phyloP scores from a whole-genome alignment of 768 basidiomycete genomes.

The Dentipellis fragilis region DNA sequence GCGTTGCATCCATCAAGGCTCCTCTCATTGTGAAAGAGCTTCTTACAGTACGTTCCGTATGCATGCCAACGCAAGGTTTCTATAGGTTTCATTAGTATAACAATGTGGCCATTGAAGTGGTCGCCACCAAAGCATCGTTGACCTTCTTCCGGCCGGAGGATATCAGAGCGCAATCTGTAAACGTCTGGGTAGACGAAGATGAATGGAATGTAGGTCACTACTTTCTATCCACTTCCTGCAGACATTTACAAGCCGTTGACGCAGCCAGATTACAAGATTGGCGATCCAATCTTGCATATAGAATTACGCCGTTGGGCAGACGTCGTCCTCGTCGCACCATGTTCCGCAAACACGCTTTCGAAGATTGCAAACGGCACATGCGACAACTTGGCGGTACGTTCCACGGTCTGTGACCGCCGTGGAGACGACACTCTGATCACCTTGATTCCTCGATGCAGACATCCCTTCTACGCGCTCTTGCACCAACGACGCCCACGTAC shows the following conservation, averaged over 20 bases:
- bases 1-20: constrained; percentile 90
- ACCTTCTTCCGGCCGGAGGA: constrained; percentile 60
- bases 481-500: constrained; percentile 78
- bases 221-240: not conserved
- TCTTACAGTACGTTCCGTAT: constrained; percentile 38
- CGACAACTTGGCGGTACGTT: constrained; percentile 76
- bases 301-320: constrained; percentile 94
- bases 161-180: constrained; percentile 39
- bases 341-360: constrained; percentile 92
- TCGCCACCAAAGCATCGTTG: constrained; percentile 69
- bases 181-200: constrained; percentile 84
- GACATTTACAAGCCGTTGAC: not conserved
- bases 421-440: not conserved
- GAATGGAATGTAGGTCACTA: constrained; percentile 74
- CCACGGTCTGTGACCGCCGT: not conserved
- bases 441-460: constrained; percentile 30
- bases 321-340: constrained; percentile 88
- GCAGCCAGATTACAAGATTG: constrained; percentile 65
- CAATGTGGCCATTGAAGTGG: constrained; percentile 72
- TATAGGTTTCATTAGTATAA: constrained; percentile 38
- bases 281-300: constrained; percentile 93
- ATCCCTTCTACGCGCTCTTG: constrained; percentile 74
- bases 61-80: not conserved
- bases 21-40: constrained; percentile 81
- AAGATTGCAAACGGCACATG: constrained; percentile 86